Conservation (phyloP, 805 yeast genomes). For the Candida xyloterini region DNA sequence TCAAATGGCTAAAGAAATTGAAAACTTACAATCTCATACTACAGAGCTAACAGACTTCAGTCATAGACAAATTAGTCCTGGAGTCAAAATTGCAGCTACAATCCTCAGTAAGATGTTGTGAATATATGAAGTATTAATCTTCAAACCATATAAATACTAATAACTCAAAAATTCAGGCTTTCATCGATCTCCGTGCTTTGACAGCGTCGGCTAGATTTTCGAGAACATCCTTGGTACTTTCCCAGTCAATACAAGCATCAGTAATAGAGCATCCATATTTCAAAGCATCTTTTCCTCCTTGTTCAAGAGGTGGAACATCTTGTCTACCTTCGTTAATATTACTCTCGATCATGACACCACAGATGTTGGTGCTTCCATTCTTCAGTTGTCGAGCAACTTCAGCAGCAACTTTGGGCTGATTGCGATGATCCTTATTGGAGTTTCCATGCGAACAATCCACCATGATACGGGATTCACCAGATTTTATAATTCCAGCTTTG, state of each 20-base stretch:
- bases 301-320: conserved; percentile 66
- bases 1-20: conserved; percentile 60
- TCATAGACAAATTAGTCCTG: conserved; percentile 58
- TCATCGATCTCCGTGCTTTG: conserved; percentile 58
- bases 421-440: conserved; percentile 83
- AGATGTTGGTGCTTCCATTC: conserved; percentile 69
- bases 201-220: conserved; percentile 76
- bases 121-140: neutral
- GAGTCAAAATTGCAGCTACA: conserved; percentile 66
- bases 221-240: conserved; percentile 71
- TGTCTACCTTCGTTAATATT: conserved; percentile 92
- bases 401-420: conserved; percentile 87
- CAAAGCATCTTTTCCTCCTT: conserved; percentile 70
- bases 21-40: conserved; percentile 54
- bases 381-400: conserved; percentile 75
- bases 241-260: conserved; percentile 97
- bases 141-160: conserved; percentile 5
- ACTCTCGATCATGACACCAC: conserved; percentile 97
- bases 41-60: conserved; percentile 46
- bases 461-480: conserved; percentile 70
- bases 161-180: neutral
- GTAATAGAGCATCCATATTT: conserved; percentile 94
- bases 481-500: conserved; percentile 37
- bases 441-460: conserved; percentile 98
- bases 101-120: conserved; percentile 54